Evolutionary conservation across 129 eudicot genomes (phyloP).

Genomic region (Escallonia herrerae): DNA sequence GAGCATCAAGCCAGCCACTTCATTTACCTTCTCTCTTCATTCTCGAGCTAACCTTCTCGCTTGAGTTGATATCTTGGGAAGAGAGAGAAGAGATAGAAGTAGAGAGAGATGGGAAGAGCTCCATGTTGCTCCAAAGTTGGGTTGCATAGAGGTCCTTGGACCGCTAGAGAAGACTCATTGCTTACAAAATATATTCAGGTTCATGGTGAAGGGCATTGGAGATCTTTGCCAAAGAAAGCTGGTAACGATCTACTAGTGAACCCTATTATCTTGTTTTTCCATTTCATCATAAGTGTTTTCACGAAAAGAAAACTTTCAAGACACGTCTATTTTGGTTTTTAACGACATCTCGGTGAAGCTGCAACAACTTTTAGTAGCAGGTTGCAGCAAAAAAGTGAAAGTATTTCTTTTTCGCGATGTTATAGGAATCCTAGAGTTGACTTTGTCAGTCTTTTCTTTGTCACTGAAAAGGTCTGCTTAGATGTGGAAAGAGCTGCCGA

Average conservation of each 20-base stretch:
- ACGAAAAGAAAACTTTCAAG: too few species aligned
- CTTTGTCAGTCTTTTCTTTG: background rate
- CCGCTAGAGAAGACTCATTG: constrained; percentile 21
- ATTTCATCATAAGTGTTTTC: background rate
- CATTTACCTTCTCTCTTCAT: background rate
- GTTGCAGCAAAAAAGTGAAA: background rate
- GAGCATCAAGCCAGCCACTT: background rate
- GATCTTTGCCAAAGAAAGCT: constrained; percentile 29
- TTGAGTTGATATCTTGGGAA: background rate
- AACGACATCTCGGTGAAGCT: too few species aligned
- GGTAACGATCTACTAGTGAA: constrained; percentile 5
- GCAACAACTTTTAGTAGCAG: too few species aligned
- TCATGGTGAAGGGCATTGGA: constrained; percentile 43
- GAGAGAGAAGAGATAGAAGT: background rate
- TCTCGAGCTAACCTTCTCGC: background rate
- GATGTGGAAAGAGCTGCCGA: constrained; percentile 37
- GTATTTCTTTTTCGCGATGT: background rate
- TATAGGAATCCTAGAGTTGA: background rate
- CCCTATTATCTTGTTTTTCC: background rate
- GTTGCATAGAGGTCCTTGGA: constrained; percentile 32
- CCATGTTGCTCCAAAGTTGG: constrained; percentile 34
- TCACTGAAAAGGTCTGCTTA: constrained; percentile 21
- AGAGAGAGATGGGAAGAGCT: constrained; percentile 25
- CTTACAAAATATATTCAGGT: constrained; percentile 24
- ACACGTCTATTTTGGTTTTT: too few species aligned